Base-by-base conservation (phyloP, 768 basidiomycete species). In the Trametes punicea region DNA sequence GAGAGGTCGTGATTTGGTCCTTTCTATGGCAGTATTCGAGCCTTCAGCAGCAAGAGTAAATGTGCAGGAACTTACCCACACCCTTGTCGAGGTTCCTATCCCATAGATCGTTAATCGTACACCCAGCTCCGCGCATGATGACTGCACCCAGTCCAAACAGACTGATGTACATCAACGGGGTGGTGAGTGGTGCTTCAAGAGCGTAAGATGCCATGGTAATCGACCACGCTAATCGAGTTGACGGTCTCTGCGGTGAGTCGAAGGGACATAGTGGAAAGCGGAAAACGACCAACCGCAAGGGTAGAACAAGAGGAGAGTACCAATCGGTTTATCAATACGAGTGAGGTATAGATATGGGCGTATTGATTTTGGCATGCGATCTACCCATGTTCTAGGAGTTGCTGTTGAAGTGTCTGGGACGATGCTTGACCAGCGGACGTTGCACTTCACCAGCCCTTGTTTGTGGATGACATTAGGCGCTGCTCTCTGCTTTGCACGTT, bases 101-200 rank as follows among this genome's bases (percentile, higher is more conserved):
- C 96, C 97, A 98, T 85, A 99, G 85, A 68, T 99, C 97, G 69
- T 99, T 99, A 64, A 99, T 96, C 2, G 93, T 98, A 71, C 97
- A 99, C 3, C 97, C 97, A 20, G 97, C 97, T 5, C 96, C 93
- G 18, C 97, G 85, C 97, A 99, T 99, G 47, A 98, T 80, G 40
- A 97, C 63, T 0, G 97, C 94, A 1, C 97, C 97, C 9, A 87
- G 68, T 2, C 92, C 95, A 66, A 98, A 98, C 1, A 98, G 74
- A 30, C 82, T 73, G 44, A 92, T 75, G 66, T 93, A 96, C 16
- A 81, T 84, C 51, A 93, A 67, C 15, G 92, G 89, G 0, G 77
- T 80, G 2, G 81, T 79, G 42, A 80, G 75, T 0, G 93, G 89
- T 4, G 81, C 74, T 20, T 85, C 76, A 7, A 84, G 72, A 10